Conservation (phyloP, 345 rosid genomes). For the Brassica juncea region DNA sequence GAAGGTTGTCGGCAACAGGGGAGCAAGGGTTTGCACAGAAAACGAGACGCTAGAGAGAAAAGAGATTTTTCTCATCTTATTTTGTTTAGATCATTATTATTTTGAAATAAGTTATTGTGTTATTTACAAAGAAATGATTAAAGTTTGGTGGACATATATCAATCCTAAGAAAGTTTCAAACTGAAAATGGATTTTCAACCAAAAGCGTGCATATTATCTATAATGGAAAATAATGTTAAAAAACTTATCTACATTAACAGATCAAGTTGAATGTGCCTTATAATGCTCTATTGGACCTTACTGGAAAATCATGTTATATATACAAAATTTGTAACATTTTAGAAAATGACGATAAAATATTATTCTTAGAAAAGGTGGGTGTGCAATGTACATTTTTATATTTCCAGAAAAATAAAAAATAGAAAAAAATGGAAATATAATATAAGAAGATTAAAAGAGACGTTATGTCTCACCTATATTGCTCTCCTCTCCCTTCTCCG, state of each 20-base stretch:
- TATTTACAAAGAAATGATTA: conserved; percentile 37
- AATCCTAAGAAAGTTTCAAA: conserved; percentile 21
- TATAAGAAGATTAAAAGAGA: conserved; percentile 53
- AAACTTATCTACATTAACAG: too few relatives aligned
- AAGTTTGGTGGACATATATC: conserved; percentile 38
- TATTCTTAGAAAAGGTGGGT: conserved; percentile 14
- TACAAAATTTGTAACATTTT: not conserved
- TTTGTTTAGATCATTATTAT: not conserved
- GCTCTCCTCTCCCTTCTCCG: conserved; percentile 24
- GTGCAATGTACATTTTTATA: conserved; percentile 6
- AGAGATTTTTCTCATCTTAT: not conserved
- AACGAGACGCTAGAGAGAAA: not conserved
- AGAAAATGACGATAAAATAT: not conserved
- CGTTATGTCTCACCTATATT: conserved; percentile 46
- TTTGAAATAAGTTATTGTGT: conserved; percentile 10
- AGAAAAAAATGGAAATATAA: conserved; percentile 17
- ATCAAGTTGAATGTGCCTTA: not conserved
- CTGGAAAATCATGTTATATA: not conserved
- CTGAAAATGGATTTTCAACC: conserved; percentile 17
- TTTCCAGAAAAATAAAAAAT: not conserved
- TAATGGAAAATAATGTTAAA: not conserved
- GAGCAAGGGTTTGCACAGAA: not conserved
- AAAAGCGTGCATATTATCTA: conserved; percentile 19
- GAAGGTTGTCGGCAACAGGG: not conserved
- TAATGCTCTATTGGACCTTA: not conserved